phyloP scores from a whole-genome alignment of 768 basidiomycete genomes.

The Rhodotorula babjevae region DNA sequence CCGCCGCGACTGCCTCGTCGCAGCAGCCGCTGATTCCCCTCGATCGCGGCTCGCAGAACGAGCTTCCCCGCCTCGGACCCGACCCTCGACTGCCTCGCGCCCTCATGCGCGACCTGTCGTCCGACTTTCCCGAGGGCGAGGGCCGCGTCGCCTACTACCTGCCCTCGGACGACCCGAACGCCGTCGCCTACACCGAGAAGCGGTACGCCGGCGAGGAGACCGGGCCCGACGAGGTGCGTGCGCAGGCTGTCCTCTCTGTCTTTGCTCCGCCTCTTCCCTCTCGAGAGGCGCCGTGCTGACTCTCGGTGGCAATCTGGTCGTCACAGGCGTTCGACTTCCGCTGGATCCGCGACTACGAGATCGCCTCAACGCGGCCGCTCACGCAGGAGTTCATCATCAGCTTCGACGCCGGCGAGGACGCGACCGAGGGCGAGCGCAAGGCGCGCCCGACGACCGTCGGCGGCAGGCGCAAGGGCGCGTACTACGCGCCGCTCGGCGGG shows the following conservation, averaged over 20 bases:
- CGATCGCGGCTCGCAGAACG: not conserved
- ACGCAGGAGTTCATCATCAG: conserved; percentile 31
- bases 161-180: conserved; percentile 33
- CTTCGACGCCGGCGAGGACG: conserved; percentile 31
- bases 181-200: conserved; percentile 18
- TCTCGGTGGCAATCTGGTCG: not conserved
- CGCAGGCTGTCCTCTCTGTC: not conserved
- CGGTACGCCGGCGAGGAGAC: conserved; percentile 11
- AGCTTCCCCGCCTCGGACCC: conserved; percentile 12
- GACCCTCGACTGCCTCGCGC: conserved; percentile 36
- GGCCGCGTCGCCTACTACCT: conserved; percentile 39
- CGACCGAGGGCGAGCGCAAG: conserved; percentile 9
- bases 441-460: conserved; percentile 10
- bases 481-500: conserved; percentile 22
- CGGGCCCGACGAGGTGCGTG: conserved; percentile 20
- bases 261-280: not conserved
- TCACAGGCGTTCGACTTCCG: conserved; percentile 34
- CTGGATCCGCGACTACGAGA: conserved; percentile 38
- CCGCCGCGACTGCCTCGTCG: not conserved
- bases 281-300: not conserved
- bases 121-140: conserved; percentile 14
- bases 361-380: conserved; percentile 5
- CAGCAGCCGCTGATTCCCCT: not conserved
- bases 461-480: conserved; percentile 30
- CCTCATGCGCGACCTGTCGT: conserved; percentile 35